Evolutionary conservation across 208 protist genomes (phyloP).

Genomic region (Leishmania major): DNA sequence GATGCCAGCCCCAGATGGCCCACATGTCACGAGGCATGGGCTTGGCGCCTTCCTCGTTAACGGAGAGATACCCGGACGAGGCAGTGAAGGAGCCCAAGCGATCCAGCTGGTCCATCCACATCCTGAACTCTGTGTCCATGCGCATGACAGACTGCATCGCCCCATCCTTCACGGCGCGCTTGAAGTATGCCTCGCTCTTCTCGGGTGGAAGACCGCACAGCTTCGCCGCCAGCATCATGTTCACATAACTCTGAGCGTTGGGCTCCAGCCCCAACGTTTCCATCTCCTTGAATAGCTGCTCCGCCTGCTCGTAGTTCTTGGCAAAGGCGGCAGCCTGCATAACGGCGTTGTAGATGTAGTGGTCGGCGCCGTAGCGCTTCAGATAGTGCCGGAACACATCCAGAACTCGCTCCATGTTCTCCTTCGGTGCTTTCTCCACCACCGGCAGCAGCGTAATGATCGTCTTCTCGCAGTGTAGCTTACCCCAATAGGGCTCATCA

Average conservation of each 20-base stretch:
- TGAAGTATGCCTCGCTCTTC: slow-evolving; percentile 74
- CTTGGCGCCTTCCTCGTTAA: slow-evolving; percentile 82
- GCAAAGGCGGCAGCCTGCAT: slow-evolving; percentile 91
- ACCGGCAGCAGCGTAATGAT: slow-evolving; percentile 81
- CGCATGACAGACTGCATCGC: slow-evolving; percentile 77
- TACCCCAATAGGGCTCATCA: slow-evolving; percentile 79
- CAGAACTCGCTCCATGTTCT: slow-evolving; percentile 70
- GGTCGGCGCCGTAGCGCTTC: slow-evolving; percentile 87
- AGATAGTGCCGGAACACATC: slow-evolving; percentile 86
- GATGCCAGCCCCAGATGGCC: slow-evolving; percentile 89
- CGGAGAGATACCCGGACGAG: slow-evolving; percentile 63
- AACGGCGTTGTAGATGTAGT: slow-evolving; percentile 93
- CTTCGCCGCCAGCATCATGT: slow-evolving; percentile 89
- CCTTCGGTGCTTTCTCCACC: slow-evolving; percentile 70
- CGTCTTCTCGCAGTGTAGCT: slow-evolving; percentile 83
- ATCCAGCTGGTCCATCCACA: slow-evolving; percentile 93
- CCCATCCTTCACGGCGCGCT: slow-evolving; percentile 58
- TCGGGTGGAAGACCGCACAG: slow-evolving; percentile 60
- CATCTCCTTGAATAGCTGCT: slow-evolving; percentile 80
- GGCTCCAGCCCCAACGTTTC: slow-evolving; percentile 67
- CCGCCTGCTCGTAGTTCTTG: slow-evolving; percentile 67
- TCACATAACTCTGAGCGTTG: slow-evolving; percentile 90
- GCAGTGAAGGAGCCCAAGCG: slow-evolving; percentile 89
- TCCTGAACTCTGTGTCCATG: slow-evolving; percentile 88
- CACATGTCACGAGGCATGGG: slow-evolving; percentile 90